Conservation (phyloP, 352 stramenopile species). For the Pythium aristosporum region DNA sequence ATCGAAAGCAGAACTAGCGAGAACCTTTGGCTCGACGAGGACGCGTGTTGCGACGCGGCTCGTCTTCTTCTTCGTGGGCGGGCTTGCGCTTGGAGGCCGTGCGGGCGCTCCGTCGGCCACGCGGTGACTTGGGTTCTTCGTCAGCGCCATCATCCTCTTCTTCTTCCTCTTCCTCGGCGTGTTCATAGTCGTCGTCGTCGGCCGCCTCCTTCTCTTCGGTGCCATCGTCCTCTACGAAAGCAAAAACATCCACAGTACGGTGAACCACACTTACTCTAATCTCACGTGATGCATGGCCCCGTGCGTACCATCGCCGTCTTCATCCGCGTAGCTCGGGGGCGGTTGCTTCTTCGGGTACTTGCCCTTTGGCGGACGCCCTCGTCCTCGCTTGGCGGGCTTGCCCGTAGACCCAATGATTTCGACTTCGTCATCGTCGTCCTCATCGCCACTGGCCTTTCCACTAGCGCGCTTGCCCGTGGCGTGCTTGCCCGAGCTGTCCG, state of each 20-base stretch:
- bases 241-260: background rate
- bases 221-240: constrained; percentile 4
- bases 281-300: background rate
- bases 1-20: constrained; percentile 22
- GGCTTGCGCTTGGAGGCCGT: constrained; percentile 24
- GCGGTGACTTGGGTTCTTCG: constrained; percentile 22
- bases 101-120: constrained; percentile 23
- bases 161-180: constrained; percentile 15
- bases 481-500: background rate
- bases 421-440: constrained; percentile 29
- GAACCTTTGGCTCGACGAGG: constrained; percentile 31
- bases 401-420: constrained; percentile 23
- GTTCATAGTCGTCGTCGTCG: constrained; percentile 20
- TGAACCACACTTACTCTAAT: background rate
- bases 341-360: constrained; percentile 29
- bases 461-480: constrained; percentile 17
- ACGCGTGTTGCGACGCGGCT: constrained; percentile 20
- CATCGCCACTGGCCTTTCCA: background rate
- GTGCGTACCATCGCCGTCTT: background rate
- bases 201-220: constrained; percentile 19
- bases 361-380: constrained; percentile 18
- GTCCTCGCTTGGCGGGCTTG: constrained; percentile 17
- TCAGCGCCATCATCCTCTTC: constrained; percentile 24
- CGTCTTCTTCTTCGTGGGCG: constrained; percentile 7
- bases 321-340: background rate